Percentiles rank a stretch among this genome's conserved stretches.
phyloP scores from a whole-genome alignment of 202 grass and related monocot species.

The Zizania palustris region DNA sequence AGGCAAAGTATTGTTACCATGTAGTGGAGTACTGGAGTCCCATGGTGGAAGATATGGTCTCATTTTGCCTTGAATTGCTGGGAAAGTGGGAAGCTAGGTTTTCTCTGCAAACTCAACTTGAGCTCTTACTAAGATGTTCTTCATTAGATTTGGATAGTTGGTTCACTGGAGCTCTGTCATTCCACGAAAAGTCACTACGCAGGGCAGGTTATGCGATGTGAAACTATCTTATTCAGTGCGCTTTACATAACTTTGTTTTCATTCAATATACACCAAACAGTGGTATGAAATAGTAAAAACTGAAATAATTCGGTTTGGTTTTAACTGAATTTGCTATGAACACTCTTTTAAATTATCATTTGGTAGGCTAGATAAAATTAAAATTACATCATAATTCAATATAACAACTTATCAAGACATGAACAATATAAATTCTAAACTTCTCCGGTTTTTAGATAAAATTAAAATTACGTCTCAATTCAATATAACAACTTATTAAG shows the following conservation, averaged over 20 bases:
- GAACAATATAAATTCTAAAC: too few species aligned
- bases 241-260: neutral
- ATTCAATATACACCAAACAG: too few species aligned
- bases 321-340: too few species aligned
- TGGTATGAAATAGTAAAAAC: too few species aligned
- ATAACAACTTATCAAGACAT: too few species aligned
- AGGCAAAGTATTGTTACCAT: slow-evolving; percentile 30
- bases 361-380: too few species aligned
- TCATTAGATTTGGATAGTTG: neutral
- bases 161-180: neutral
- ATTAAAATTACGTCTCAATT: too few species aligned
- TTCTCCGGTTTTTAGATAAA: too few species aligned
- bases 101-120: neutral
- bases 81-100: slow-evolving; percentile 46
- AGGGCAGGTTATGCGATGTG: neutral
- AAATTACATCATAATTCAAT: too few species aligned
- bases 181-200: neutral
- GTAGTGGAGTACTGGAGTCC: neutral
- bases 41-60: neutral
- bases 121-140: neutral
- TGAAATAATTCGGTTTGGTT: too few species aligned
- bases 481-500: too few species aligned
- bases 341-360: too few species aligned
- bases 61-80: slow-evolving; percentile 29
- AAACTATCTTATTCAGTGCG: neutral